Percentiles rank a stretch among this genome's conserved stretches.
Evolutionary conservation across 169 alveolate genomes (phyloP).

Genomic region (Eimeria tenella): DNA sequence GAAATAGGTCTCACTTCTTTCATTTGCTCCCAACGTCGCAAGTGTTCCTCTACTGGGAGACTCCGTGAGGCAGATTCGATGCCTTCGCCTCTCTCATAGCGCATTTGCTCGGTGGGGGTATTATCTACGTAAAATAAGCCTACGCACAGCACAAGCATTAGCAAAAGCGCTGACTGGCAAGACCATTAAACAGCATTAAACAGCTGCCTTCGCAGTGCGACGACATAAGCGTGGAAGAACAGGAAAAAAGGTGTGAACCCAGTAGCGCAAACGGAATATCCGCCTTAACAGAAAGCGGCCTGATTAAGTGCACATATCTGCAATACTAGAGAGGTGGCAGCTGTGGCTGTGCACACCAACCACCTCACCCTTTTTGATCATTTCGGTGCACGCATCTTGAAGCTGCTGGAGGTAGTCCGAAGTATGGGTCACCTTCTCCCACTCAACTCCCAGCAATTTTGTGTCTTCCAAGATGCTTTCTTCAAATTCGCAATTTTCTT

Average conservation of each 20-base stretch:
- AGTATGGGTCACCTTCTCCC: conserved; percentile 94
- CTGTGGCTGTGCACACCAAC: background rate
- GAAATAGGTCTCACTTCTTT: conserved; percentile 64
- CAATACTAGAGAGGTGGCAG: background rate
- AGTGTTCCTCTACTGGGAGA: conserved; percentile 93
- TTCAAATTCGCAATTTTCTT: conserved; percentile 97
- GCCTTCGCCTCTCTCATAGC: conserved; percentile 97
- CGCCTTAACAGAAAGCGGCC: no score
- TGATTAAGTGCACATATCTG: no score
- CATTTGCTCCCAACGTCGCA: conserved; percentile 94
- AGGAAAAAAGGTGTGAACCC: background rate
- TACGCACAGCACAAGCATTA: background rate
- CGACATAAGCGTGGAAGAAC: background rate
- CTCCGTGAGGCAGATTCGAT: conserved; percentile 91
- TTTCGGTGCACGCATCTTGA: conserved; percentile 85
- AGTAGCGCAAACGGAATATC: background rate
- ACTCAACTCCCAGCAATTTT: conserved; percentile 91
- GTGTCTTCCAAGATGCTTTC: conserved; percentile 95
- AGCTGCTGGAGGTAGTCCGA: conserved; percentile 96
- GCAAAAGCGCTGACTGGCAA: background rate
- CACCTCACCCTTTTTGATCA: conserved; percentile 79
- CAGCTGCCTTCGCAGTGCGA: background rate
- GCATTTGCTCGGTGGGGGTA: conserved; percentile 97
- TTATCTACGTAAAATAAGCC: conserved; percentile 98
- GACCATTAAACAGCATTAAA: background rate